These are phyloP conservation scores for Colletotrichum euphorbiae DNA, from an alignment of 2,329 filamentous ascomycete genomes.

Conservation along the genomic window DNA sequence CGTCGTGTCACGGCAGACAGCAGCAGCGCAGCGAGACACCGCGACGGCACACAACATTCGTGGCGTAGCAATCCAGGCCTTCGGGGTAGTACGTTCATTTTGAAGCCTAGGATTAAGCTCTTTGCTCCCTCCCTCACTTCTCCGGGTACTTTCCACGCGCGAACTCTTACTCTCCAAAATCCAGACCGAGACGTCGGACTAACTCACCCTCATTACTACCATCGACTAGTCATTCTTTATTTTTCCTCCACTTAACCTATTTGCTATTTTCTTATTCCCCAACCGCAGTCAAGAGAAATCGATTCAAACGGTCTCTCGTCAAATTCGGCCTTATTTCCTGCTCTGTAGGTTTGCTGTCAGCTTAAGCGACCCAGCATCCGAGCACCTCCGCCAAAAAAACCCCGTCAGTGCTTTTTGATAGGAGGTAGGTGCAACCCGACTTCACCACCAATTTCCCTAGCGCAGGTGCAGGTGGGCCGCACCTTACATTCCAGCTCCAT, in stretches of 20 bases:
- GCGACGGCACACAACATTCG: conserved; percentile 16
- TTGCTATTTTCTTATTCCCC: conserved; percentile 18
- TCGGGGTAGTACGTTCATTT: conserved; percentile 15
- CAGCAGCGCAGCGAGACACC: conserved; percentile 23
- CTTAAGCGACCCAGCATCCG: conserved; percentile 15
- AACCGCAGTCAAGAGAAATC: conserved; percentile 11
- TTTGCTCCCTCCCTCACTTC: not conserved
- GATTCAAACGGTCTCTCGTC: conserved; percentile 12
- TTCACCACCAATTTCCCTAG: conserved; percentile 38
- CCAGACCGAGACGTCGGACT: conserved; percentile 16
- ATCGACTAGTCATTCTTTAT: conserved; percentile 18
- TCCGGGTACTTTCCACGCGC: conserved; percentile 1
- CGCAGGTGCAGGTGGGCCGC: conserved; percentile 35
- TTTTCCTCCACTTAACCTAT: not conserved
- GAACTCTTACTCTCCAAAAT: not conserved
- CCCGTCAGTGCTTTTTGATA: conserved; percentile 35
- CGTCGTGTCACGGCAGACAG: conserved; percentile 25
- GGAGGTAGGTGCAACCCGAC: conserved; percentile 35
- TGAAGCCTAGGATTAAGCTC: conserved; percentile 3
- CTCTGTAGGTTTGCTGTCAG: conserved; percentile 4
- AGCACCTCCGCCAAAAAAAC: conserved; percentile 21
- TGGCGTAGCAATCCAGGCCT: conserved; percentile 11
- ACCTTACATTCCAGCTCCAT: conserved; percentile 36
- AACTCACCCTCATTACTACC: conserved; percentile 17
- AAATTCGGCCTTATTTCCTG: conserved; percentile 17